Evolutionary conservation across 148 eudicot genomes (phyloP).

Genomic region (Arctostaphylos glauca): DNA sequence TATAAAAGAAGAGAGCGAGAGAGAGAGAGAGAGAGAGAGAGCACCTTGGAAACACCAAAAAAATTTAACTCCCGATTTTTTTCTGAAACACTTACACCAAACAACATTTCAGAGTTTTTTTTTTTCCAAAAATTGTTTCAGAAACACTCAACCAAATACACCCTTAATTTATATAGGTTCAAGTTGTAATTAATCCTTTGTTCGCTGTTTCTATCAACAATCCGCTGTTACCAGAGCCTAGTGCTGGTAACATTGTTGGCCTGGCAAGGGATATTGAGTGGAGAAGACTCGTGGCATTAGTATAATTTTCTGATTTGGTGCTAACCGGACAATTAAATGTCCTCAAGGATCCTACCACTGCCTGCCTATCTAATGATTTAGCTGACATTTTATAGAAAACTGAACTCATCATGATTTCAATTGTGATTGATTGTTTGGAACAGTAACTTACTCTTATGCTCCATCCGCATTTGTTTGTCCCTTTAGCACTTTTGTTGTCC

Average conservation of each 20-base stretch:
- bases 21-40: no score
- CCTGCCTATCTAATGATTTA: neutral
- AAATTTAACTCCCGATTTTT: no score
- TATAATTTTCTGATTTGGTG: neutral
- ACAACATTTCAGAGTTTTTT: no score
- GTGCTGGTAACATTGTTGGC: neutral
- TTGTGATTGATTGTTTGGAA: neutral
- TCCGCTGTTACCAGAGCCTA: neutral
- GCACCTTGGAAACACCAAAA: no score
- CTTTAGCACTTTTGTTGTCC: no score
- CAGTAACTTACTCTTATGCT: neutral
- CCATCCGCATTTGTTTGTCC: no score
- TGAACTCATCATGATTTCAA: neutral
- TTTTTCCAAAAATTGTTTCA: no score
- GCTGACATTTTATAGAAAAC: neutral
- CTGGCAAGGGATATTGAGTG: neutral
- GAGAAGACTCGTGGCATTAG: neutral
- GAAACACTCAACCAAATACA: no score
- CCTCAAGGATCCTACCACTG: neutral
- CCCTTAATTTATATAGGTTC: neutral
- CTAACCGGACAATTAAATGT: neutral
- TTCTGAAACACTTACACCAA: no score
- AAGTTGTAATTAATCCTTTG: neutral
- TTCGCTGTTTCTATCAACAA: neutral
- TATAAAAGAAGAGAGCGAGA: no score